Conservation (phyloP, 1,284 basidiomycete genomes). For the Apiotrichum mycotoxinovorans region DNA sequence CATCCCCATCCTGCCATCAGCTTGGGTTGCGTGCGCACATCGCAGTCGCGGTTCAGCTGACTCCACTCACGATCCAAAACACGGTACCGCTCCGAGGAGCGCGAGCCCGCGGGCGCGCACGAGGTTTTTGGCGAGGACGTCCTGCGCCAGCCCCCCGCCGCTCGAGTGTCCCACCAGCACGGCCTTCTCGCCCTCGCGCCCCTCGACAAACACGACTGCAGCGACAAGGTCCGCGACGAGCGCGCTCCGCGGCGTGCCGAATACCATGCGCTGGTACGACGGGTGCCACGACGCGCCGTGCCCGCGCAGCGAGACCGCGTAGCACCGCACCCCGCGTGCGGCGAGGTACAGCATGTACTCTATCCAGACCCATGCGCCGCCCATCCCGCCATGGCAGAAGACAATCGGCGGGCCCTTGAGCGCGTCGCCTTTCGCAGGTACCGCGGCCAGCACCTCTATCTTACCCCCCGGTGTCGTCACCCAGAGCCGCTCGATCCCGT, state of each 20-base stretch:
- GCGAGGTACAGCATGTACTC: conserved; percentile 14
- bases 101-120: conserved; percentile 3
- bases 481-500: conserved; percentile 9
- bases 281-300: conserved; percentile 14
- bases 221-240: conserved; percentile 9
- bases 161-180: conserved; percentile 12
- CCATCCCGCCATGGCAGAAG: conserved; percentile 16
- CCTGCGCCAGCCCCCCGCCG: conserved; percentile 12
- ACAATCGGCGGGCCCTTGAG: conserved; percentile 1
- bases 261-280: conserved; percentile 9
- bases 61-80: conserved; percentile 10
- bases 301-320: conserved; percentile 10
- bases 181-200: not conserved
- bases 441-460: conserved; percentile 9
- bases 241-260: conserved; percentile 2
- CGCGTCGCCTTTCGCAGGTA: not conserved
- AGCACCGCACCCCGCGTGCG: conserved; percentile 1
- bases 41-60: not conserved
- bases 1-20: conserved; percentile 8
- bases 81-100: conserved; percentile 7
- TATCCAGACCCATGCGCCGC: conserved; percentile 13
- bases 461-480: conserved; percentile 4
- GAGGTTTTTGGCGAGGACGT: not conserved
- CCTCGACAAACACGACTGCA: not conserved
- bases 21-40: too few species aligned